Percentiles rank a stretch among this genome's conserved stretches.
Evolutionary conservation across 2,329 filamentous ascomycete genomes (phyloP).

Genomic region (Ophiocordyceps polyrhachis-furcata): DNA sequence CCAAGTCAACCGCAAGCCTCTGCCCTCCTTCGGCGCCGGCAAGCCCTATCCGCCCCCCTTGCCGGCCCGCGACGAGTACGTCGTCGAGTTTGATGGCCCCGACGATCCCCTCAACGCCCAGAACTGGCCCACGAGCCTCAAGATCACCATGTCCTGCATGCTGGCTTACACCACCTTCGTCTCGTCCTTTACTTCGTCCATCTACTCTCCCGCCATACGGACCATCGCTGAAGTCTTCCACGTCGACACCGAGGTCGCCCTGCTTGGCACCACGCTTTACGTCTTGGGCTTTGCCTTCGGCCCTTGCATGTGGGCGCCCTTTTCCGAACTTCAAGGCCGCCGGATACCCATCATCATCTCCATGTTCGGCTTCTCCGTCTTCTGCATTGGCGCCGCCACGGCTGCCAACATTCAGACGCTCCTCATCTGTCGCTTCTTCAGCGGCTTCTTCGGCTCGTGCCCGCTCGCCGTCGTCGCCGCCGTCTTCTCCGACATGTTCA

Average conservation of each 20-base stretch:
- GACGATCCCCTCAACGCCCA: slow-evolving; percentile 72
- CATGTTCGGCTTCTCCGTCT: slow-evolving; percentile 52
- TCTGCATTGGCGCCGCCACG: slow-evolving; percentile 45
- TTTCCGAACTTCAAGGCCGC: slow-evolving; percentile 54
- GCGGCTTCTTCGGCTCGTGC: slow-evolving; percentile 52
- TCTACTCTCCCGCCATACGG: slow-evolving; percentile 50
- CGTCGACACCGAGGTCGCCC: slow-evolving; percentile 41
- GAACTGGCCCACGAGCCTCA: slow-evolving; percentile 70
- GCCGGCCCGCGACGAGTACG: slow-evolving; percentile 56
- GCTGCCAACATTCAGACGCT: slow-evolving; percentile 51
- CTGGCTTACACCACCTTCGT: slow-evolving; percentile 57
- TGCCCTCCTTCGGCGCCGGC: slow-evolving; percentile 54
- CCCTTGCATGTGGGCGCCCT: slow-evolving; percentile 52
- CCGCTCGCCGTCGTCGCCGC: slow-evolving; percentile 51
- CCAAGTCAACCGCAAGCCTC: slow-evolving; percentile 22
- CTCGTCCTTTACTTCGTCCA: slow-evolving; percentile 53
- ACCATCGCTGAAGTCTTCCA: slow-evolving; percentile 37
- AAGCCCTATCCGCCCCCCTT: slow-evolving; percentile 55
- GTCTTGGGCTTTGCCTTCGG: slow-evolving; percentile 57
- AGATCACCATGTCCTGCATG: slow-evolving; percentile 49
- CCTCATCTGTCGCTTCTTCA: slow-evolving; percentile 54
- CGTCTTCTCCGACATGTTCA: slow-evolving; percentile 55
- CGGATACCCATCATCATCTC: slow-evolving; percentile 39
- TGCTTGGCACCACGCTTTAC: slow-evolving; percentile 49
- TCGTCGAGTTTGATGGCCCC: slow-evolving; percentile 69